Base-by-base conservation (phyloP, 495 filamentous ascomycete genomes). In the Penicillium daleae region DNA sequence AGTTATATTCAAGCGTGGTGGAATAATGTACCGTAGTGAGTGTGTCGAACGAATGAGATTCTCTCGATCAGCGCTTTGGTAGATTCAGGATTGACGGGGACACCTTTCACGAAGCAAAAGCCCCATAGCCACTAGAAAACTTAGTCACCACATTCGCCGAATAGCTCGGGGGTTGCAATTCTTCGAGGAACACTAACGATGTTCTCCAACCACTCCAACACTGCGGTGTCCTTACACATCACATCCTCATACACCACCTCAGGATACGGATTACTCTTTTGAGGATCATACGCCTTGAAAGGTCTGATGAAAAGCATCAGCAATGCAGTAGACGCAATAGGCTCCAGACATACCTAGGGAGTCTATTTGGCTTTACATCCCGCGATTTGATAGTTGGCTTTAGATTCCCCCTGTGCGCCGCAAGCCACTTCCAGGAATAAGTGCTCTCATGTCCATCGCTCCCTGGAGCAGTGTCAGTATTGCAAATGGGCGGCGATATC, bases 21-120 rank as follows among this genome's bases (percentile, higher is more conserved):
- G 15, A 35, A 31, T 49, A 2, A 61, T 57, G 24, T 76, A 85
- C 92, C 94, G 71, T 97, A 98, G 71, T 98, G 94, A 0, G 94
- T 98, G 40, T 86, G 73, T 12, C 91, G 83, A 67, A 97, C 92
- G 64, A 91, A 91, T 9, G 90, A 84, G 56, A 98, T 96, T 27
- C 86, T 85, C 69, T 92, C 85, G 3, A 97, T 79, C 6, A 97
- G 79, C 29, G 74, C 59, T 68, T 92, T 65, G 3, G 94, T 97
- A 5, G 83, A 78, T 66, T 88, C 80, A 0, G 91, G 90, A 19
- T 82, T 82, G 26, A 82, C 69, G 0, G 93, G 92, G 40, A 87
- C 87, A 40, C 78, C 82, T 19, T 83, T 76, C 9, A 97, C 83
- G 67, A 90, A 91, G 61, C 78, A 88, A 68, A 93, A 92, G 4